phyloP scores from a whole-genome alignment of 2,329 filamentous ascomycete species.

The Apiospora kogelbergensis region DNA sequence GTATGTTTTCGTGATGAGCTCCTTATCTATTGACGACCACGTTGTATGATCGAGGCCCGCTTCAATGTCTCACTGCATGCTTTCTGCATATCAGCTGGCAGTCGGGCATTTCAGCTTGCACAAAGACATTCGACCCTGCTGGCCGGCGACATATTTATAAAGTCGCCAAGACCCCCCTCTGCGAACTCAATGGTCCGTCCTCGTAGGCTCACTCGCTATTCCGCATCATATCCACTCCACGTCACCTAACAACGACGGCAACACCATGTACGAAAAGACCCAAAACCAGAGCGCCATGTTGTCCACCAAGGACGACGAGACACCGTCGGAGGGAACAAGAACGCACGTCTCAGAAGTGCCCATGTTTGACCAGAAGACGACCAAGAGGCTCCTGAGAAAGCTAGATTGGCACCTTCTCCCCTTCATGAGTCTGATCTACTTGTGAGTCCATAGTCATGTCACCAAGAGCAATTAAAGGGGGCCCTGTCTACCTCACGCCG shows the following conservation, averaged over 20 bases:
- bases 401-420: constrained; percentile 57
- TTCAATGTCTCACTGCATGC: not conserved
- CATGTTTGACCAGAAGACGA: constrained; percentile 36
- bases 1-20: too few species aligned
- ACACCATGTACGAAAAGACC: not conserved
- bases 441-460: constrained; percentile 34
- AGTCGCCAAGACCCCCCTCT: not conserved
- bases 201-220: too few species aligned
- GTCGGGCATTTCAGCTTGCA: not conserved
- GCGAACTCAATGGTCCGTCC: not conserved
- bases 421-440: constrained; percentile 58
- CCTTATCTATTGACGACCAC: too few species aligned
- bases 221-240: not conserved
- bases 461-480: not conserved
- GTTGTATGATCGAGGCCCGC: not conserved
- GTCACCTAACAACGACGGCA: not conserved
- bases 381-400: constrained; percentile 52
- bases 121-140: not conserved
- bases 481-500: not conserved
- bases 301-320: constrained; percentile 3
- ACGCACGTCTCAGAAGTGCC: constrained; percentile 10
- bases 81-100: not conserved
- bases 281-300: not conserved
- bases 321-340: not conserved
- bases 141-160: not conserved